phyloP scores from a whole-genome alignment of 352 stramenopile species.

The Elongisporangium senticosum region DNA sequence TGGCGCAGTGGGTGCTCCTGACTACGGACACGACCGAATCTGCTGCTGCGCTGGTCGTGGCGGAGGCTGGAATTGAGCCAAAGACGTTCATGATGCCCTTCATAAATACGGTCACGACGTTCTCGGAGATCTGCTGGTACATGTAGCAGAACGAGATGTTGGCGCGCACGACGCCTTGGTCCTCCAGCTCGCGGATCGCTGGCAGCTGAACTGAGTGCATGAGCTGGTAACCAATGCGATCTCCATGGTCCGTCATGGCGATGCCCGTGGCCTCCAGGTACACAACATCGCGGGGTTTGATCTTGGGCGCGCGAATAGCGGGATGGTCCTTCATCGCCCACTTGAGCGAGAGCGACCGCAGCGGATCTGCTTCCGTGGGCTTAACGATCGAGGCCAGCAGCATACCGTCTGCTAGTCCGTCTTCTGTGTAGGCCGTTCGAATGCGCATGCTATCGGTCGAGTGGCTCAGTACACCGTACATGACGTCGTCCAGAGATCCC shows the following conservation, averaged over 20 bases:
- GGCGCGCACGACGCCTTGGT: constrained; percentile 24
- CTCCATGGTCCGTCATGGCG: constrained; percentile 26
- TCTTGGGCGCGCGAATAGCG: constrained; percentile 17
- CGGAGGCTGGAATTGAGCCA: constrained; percentile 21
- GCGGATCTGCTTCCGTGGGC: constrained; percentile 28
- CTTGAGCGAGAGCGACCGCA: constrained; percentile 46
- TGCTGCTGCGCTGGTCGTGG: constrained; percentile 14
- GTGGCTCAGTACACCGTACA: constrained; percentile 44
- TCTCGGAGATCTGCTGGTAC: constrained; percentile 26
- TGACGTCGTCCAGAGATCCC: constrained; percentile 37
- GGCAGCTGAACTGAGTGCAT: constrained; percentile 43
- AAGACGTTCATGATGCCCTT: constrained; percentile 25
- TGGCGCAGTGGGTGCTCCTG: constrained; percentile 20
- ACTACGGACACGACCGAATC: constrained; percentile 1
- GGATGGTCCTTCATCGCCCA: constrained; percentile 29
- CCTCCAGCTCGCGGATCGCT: constrained; percentile 27
- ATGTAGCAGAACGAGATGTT: constrained; percentile 44
- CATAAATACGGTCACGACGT: constrained; percentile 33
- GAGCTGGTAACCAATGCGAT: constrained; percentile 51
- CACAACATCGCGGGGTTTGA: constrained; percentile 35
- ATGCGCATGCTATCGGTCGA: constrained; percentile 36
- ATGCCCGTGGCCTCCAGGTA: constrained; percentile 44
- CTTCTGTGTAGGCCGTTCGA: constrained; percentile 28
- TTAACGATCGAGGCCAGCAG: constrained; percentile 31
- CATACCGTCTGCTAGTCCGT: constrained; percentile 25